phyloP scores from a whole-genome alignment of 2,329 filamentous ascomycete species.

The Trichophyton verrucosum region DNA sequence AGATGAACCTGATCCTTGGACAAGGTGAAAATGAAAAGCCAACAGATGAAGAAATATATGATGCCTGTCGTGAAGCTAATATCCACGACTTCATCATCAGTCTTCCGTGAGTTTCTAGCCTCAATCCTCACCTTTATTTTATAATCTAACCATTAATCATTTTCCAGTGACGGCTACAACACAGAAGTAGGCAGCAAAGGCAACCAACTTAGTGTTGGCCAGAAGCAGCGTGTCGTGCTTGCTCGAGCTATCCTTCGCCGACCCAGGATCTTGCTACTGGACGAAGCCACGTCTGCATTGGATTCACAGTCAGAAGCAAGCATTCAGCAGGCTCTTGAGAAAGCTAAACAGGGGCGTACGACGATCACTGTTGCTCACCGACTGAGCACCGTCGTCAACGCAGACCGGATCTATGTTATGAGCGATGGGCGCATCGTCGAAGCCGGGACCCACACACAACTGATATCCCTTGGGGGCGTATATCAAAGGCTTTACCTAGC shows the following conservation, averaged over 20 bases:
- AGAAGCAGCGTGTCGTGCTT: conserved; percentile 42
- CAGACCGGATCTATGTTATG: conserved; percentile 67
- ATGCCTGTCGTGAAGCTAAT: conserved; percentile 48
- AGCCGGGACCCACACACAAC: conserved; percentile 51
- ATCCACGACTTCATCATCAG: conserved; percentile 47
- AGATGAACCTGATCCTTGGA: conserved; percentile 56
- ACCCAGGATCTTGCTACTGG: conserved; percentile 40
- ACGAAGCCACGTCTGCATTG: conserved; percentile 46
- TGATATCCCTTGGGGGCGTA: conserved; percentile 50
- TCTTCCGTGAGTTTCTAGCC: conserved; percentile 23
- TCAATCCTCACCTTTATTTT: neutral
- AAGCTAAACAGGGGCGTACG: conserved; percentile 39
- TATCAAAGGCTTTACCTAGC: conserved; percentile 39
- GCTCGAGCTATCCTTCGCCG: conserved; percentile 41
- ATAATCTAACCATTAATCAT: neutral
- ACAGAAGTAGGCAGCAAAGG: conserved; percentile 46
- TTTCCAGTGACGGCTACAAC: conserved; percentile 26
- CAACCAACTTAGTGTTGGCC: conserved; percentile 40
- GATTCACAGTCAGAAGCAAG: conserved; percentile 52
- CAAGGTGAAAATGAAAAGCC: conserved; percentile 41
- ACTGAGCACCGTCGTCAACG: conserved; percentile 61
- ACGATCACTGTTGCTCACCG: conserved; percentile 64
- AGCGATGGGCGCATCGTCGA: conserved; percentile 54
- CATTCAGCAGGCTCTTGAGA: conserved; percentile 55
- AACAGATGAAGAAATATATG: conserved; percentile 51